These are phyloP conservation scores for Emergomyces pasteurianus DNA, from an alignment of 2,329 filamentous ascomycete genomes.

Conservation along the genomic window DNA sequence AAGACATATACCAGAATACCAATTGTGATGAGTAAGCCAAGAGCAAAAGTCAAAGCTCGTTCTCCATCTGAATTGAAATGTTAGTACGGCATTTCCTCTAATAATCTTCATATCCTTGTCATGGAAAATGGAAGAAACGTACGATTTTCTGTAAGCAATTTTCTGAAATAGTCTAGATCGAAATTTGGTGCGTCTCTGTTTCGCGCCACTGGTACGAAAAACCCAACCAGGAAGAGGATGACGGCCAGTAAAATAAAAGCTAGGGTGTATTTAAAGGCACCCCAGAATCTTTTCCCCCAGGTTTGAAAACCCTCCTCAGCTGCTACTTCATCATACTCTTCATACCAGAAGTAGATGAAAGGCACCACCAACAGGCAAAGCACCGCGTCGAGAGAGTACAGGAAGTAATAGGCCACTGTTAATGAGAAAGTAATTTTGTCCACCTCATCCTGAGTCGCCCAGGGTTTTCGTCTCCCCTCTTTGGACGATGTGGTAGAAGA, in stretches of 20 bases:
- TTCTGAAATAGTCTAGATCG: conserved; percentile 86
- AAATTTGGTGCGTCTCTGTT: conserved; percentile 53
- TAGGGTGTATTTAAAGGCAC: conserved; percentile 83
- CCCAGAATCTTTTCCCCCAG: conserved; percentile 58
- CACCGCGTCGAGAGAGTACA: conserved; percentile 84
- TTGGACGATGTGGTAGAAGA: conserved; percentile 71
- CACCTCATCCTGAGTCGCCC: conserved; percentile 76
- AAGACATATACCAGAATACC: conserved; percentile 77
- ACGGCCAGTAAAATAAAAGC: conserved; percentile 67
- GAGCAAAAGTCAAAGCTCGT: conserved; percentile 76
- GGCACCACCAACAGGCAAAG: conserved; percentile 83
- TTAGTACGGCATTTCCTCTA: conserved; percentile 2
- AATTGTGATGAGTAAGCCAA: conserved; percentile 78
- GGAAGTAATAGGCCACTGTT: conserved; percentile 78
- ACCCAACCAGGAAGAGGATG: conserved; percentile 79
- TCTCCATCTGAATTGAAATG: conserved; percentile 53
- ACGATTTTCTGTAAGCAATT: conserved; percentile 69
- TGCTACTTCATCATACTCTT: conserved; percentile 90
- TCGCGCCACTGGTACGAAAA: conserved; percentile 77
- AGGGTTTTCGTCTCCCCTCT: conserved; percentile 77
- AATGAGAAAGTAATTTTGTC: conserved; percentile 67
- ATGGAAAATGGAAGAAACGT: conserved; percentile 19
- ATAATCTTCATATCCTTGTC: neutral
- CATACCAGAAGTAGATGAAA: conserved; percentile 96
- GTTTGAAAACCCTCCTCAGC: conserved; percentile 67